Evolutionary conservation across 1,284 basidiomycete genomes (phyloP), one percentile per base, ranked within the genome.

Genomic region (Somion occarium): DNA sequence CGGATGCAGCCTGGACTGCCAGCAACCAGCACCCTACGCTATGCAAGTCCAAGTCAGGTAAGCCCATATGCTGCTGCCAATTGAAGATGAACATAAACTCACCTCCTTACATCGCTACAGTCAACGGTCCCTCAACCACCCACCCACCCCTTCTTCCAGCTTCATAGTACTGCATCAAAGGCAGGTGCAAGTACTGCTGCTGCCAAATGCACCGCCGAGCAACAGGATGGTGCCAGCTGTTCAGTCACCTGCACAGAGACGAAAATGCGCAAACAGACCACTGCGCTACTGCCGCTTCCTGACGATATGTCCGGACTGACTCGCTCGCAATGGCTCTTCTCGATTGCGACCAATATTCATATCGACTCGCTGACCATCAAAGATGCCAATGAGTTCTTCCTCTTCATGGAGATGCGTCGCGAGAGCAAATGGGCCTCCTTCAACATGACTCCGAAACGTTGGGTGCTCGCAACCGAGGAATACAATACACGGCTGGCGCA

Each of bases 391-490:
- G 49, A 50, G 23, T 50, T 9, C 30, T 27, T 9, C 19, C 43
- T 50, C n/a, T 50, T 50, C 41, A 50, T 50, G 48, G 15, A 50
- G 22, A n/a, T 50, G 22, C 48, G 48, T 3, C n/a, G 4, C n/a
- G 11, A 50, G 20, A 5, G 27, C 4, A 15, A 34, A 25, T 50
- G 48, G 48, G 3, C 23, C 13, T 46, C 48, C 3, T 44, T 7
- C 42, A 5, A 12, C 38, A 42, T 50, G 39, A 45, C 12, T 19
- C 27, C 49, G 4, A 5, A 7, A 19, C 15, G 24, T 19, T 37
- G 30, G 20, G 49, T 22, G 5, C 22, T 20, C 19, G 27, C n/a
- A 19, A 42, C 38, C 15, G 13, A 20, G 7, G 12, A 12, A 9
- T 49, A 49, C 38, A 49, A 49, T 24, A 15, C 19, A 11, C 18